Evolutionary conservation across 352 stramenopile genomes (phyloP), one percentile per base, ranked within the genome.

Genomic region (Phytopythium oedochilum): DNA sequence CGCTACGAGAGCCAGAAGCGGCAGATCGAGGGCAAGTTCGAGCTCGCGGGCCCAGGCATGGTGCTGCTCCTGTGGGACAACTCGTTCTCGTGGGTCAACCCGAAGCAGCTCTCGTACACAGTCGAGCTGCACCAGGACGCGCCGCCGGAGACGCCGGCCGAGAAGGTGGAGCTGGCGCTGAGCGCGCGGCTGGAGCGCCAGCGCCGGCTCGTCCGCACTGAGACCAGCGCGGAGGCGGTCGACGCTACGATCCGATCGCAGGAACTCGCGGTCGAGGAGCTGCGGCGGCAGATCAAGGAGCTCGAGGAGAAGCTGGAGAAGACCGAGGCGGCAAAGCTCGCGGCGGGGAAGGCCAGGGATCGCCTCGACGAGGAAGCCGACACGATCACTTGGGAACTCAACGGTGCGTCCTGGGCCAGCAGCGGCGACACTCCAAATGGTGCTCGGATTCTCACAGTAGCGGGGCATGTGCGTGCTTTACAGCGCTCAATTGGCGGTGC

Each of bases 11-110:
- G 78, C 40, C 80, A 91, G 46, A 77, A 71, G 44, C 57, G 77
- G 42, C 53, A 68, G 39, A 63, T 90, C 26, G 54, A 64, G 36
- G 78, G 74, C 1, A 55, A 64, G 17, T 55, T 89, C 3, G 47
- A 64, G 43, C 65, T 92, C 38, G 55, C 55, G 2, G 83, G 83
- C 0, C 83, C 79, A 0, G 83, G 78, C 0, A 75, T 88, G 61
- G 60, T 86, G 56, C 52, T 89, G 60, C 53, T 92, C 22, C 39
- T 88, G 25, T 92, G 79, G 79, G 80, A 92, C 69, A 92, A 92
- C 42, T 87, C 75, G 47, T 92, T 84, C 53, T 91, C 80, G 60
- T 92, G 83, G 83, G 63, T 92, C 49, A 89, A 90, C 53, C 57
- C 68, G 23, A 92, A 92, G 59, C 78, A 90, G 42, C 68, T 92